These are phyloP conservation scores for Oldenlandia corymbosa DNA, from an alignment of 257 asterid species.

Conservation along the genomic window DNA sequence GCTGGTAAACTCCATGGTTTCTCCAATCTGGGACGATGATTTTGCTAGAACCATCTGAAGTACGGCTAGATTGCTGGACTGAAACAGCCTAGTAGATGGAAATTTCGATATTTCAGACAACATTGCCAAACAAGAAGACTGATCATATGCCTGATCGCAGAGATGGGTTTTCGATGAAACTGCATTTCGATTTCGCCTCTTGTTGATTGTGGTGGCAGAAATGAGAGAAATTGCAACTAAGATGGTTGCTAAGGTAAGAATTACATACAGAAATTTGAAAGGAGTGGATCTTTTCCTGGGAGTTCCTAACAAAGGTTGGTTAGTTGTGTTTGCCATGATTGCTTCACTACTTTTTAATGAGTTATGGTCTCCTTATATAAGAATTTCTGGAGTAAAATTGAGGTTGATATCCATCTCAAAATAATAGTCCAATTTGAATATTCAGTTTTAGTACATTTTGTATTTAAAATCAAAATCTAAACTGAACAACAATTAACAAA, in stretches of 20 bases:
- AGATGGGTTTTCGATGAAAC: conserved; percentile 1
- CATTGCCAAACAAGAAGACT: background rate
- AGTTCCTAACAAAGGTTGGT: conserved; percentile 10
- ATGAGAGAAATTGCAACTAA: conserved; percentile 6
- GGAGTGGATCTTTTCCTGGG: conserved; percentile 5
- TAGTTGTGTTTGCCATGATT: conserved; percentile 9
- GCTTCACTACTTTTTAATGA: background rate
- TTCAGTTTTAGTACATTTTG: no score
- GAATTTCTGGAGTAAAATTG: no score
- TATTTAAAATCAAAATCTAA: no score
- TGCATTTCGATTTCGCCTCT: background rate
- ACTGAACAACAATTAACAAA: no score
- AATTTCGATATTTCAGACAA: background rate
- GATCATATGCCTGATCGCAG: conserved; percentile 1
- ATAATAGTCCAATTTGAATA: no score
- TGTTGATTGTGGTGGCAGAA: background rate
- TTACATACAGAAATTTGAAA: background rate
- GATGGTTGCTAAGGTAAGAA: conserved; percentile 1
- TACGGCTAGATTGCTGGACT: background rate
- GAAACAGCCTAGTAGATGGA: background rate
- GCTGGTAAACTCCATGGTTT: conserved; percentile 2
- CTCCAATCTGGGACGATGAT: conserved; percentile 9
- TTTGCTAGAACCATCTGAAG: conserved; percentile 11
- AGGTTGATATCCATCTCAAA: no score
- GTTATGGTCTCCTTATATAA: background rate